phyloP scores from a whole-genome alignment of 1,284 basidiomycete species.

The Trametes hirsuta region DNA sequence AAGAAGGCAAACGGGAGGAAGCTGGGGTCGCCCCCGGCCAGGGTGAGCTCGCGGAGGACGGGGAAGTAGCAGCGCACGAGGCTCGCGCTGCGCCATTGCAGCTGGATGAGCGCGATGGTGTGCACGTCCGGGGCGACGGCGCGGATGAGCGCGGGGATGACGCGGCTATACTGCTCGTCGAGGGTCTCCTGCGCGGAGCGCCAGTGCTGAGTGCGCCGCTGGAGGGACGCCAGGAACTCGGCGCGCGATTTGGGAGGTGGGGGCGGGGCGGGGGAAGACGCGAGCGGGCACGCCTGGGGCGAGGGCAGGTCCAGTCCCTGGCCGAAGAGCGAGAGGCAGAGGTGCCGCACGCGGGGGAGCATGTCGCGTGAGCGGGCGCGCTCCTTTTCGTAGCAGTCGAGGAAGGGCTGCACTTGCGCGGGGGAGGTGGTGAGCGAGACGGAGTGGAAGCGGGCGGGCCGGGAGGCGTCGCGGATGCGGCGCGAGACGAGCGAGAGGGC shows the following conservation, averaged over 20 bases:
- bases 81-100: conserved; percentile 19
- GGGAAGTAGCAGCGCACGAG: conserved; percentile 17
- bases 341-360: conserved; percentile 22
- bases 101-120: conserved; percentile 19
- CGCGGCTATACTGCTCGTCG: conserved; percentile 21
- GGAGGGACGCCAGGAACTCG: conserved; percentile 17
- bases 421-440: conserved; percentile 20
- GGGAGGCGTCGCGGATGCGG: conserved; percentile 21
- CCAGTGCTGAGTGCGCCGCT: conserved; percentile 16
- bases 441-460: conserved; percentile 23
- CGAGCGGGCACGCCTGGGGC: background rate
- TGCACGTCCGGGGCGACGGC: conserved; percentile 15
- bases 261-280: background rate
- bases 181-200: conserved; percentile 13
- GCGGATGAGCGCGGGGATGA: conserved; percentile 18
- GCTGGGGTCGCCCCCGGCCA: conserved; percentile 22
- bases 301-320: background rate
- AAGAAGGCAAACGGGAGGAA: conserved; percentile 20
- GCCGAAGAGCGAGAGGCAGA: conserved; percentile 23
- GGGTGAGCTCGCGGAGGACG: conserved; percentile 17
- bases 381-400: conserved; percentile 18
- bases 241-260: conserved; percentile 13
- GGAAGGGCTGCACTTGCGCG: conserved; percentile 18
- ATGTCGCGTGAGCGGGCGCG: conserved; percentile 12
- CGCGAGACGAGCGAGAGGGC: conserved; percentile 21